phyloP scores from a whole-genome alignment of 2,329 filamentous ascomycete genomes.

The Madurella fahalii region DNA sequence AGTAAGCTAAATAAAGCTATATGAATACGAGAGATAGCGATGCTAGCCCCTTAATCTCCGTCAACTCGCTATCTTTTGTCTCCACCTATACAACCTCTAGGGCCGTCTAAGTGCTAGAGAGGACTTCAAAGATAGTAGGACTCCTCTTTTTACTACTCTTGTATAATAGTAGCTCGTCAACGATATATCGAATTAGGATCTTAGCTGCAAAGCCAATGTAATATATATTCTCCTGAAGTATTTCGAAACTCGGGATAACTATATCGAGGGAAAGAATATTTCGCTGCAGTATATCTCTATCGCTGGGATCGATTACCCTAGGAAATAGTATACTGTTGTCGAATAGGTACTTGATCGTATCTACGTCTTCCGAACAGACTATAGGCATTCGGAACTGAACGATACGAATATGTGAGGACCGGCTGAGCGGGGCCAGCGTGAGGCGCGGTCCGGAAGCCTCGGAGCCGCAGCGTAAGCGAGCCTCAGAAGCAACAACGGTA shows the following conservation, averaged over 20 bases:
- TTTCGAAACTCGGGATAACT: conserved; percentile 20
- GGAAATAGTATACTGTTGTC: conserved; percentile 14
- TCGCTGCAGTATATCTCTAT: conserved; percentile 9
- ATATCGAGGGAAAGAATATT: conserved; percentile 14
- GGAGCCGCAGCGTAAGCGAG: no score
- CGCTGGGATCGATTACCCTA: conserved; percentile 3
- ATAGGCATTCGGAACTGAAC: conserved; percentile 15
- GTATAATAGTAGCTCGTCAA: conserved; percentile 10
- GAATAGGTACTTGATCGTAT: conserved; percentile 12
- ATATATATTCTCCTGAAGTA: conserved; percentile 21
- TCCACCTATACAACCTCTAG: conserved; percentile 8
- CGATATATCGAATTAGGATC: conserved; percentile 14
- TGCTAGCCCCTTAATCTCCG: conserved; percentile 8
- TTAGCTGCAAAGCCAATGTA: conserved; percentile 16
- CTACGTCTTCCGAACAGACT: conserved; percentile 7
- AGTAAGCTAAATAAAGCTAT: conserved; percentile 13
- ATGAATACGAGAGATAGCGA: conserved; percentile 10
- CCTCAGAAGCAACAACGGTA: no score
- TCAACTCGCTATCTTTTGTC: conserved; percentile 5
- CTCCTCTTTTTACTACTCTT: conserved; percentile 15
- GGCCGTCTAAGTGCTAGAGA: conserved; percentile 12
- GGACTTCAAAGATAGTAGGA: conserved; percentile 11
- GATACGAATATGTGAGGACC: no score
- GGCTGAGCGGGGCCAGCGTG: no score
- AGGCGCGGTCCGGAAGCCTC: no score